phyloP scores from a whole-genome alignment of 768 basidiomycete species.

The Gyrodon lividus region DNA sequence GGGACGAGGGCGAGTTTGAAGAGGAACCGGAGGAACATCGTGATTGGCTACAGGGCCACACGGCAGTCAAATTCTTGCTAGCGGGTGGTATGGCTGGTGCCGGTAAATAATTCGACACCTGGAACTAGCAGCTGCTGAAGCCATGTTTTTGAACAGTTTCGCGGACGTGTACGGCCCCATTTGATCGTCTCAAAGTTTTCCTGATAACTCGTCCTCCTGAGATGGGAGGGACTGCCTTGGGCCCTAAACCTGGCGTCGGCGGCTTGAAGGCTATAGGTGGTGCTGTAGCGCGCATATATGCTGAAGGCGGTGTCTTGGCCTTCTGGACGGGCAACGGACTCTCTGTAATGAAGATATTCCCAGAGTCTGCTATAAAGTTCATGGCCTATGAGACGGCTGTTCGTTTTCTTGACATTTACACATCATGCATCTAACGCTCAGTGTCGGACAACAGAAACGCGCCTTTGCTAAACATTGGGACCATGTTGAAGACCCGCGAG shows the following conservation, averaged over 20 bases:
- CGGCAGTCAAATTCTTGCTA: slow-evolving; percentile 84
- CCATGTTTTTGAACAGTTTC: slow-evolving; percentile 60
- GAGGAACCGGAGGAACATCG: slow-evolving; percentile 63
- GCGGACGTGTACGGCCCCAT: slow-evolving; percentile 94
- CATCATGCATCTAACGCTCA: slow-evolving; percentile 15
- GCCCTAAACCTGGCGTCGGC: slow-evolving; percentile 43
- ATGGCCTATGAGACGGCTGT: slow-evolving; percentile 92
- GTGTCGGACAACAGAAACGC: slow-evolving; percentile 66
- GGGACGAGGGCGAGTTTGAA: slow-evolving; percentile 42
- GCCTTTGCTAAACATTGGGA: slow-evolving; percentile 92
- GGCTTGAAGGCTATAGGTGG: slow-evolving; percentile 64
- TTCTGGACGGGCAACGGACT: slow-evolving; percentile 99
- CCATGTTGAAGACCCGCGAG: slow-evolving; percentile 80
- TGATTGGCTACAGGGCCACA: slow-evolving; percentile 61
- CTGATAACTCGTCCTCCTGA: slow-evolving; percentile 87
- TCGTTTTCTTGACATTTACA: slow-evolving; percentile 33
- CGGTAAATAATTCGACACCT: slow-evolving; percentile 47
- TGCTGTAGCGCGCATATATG: slow-evolving; percentile 80
- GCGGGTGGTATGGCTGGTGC: slow-evolving; percentile 96
- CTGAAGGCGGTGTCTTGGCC: slow-evolving; percentile 82
- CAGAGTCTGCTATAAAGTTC: slow-evolving; percentile 99
- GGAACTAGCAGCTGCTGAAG: slow-evolving; percentile 2
- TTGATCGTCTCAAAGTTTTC: slow-evolving; percentile 95
- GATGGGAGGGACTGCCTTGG: slow-evolving; percentile 52
- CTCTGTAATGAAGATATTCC: slow-evolving; percentile 93